Percentiles rank a stretch among this genome's conserved stretches.
phyloP scores from a whole-genome alignment of 140 eudicot genomes.

The Anethum foeniculum region DNA sequence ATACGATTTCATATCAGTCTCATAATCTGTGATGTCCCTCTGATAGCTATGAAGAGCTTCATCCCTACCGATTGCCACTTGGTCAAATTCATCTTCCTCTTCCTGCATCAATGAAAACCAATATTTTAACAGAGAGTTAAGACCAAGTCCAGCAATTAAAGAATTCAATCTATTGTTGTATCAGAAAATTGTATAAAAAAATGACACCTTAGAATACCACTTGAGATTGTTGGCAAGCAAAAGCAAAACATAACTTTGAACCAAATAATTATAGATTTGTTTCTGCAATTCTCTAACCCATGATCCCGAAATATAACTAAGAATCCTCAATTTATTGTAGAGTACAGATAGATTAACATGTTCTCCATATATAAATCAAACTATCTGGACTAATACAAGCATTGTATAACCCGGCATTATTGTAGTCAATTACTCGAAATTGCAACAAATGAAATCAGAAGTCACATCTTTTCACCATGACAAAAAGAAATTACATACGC shows the following conservation, averaged over 20 bases:
- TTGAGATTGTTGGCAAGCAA: neutral
- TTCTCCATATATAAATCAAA: neutral
- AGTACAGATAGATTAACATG: neutral
- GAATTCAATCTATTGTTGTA: neutral
- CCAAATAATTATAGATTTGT: neutral
- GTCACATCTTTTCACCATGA: neutral
- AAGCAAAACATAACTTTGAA: neutral
- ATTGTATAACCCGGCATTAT: neutral
- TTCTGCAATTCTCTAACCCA: neutral
- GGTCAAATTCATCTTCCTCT: slow-evolving; percentile 83
- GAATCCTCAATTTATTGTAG: neutral
- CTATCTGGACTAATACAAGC: neutral
- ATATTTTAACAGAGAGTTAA: neutral
- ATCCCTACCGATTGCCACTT: slow-evolving; percentile 64
- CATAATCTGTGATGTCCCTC: slow-evolving; percentile 44
- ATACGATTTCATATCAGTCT: slow-evolving; percentile 32
- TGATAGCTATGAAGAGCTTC: slow-evolving; percentile 40
- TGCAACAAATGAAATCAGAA: neutral
- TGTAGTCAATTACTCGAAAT: neutral
- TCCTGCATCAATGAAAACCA: slow-evolving; percentile 41
- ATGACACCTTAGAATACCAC: neutral
- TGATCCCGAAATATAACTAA: neutral
- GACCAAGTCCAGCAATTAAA: neutral
- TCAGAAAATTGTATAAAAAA: neutral
- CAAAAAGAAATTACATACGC: neutral